These are phyloP conservation scores for Chlorociboria aeruginascens DNA, from an alignment of 495 filamentous ascomycete genomes.

Conservation along the genomic window DNA sequence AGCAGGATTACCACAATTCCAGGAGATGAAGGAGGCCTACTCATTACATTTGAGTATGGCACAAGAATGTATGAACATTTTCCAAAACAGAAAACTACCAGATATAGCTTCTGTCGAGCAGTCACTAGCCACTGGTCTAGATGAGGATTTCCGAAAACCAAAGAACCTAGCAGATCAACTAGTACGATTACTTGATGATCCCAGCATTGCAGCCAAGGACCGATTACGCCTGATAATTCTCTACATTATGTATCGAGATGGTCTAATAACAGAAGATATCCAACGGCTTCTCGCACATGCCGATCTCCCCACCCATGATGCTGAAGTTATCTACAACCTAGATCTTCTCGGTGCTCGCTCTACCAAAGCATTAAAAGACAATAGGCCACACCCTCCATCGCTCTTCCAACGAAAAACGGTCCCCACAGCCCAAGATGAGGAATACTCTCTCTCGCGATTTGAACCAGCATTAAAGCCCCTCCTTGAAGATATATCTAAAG, in stretches of 20 bases:
- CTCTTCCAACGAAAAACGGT: slow-evolving; percentile 52
- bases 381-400: slow-evolving; percentile 46
- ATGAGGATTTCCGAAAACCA: slow-evolving; percentile 84
- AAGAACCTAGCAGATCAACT: slow-evolving; percentile 79
- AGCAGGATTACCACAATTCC: slow-evolving; percentile 85
- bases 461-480: slow-evolving; percentile 63
- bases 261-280: slow-evolving; percentile 78
- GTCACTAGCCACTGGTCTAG: slow-evolving; percentile 78
- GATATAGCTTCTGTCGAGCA: slow-evolving; percentile 81
- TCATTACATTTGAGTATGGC: slow-evolving; percentile 94
- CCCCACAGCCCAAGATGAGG: slow-evolving; percentile 42
- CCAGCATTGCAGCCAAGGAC: slow-evolving; percentile 52
- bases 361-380: slow-evolving; percentile 65
- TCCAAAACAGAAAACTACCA: slow-evolving; percentile 68
- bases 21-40: slow-evolving; percentile 88
- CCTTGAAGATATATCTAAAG: slow-evolving; percentile 61
- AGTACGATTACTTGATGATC: slow-evolving; percentile 77
- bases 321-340: slow-evolving; percentile 61
- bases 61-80: slow-evolving; percentile 92
- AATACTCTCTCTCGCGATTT: slow-evolving; percentile 54
- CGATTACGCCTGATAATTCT: slow-evolving; percentile 73
- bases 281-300: slow-evolving; percentile 77
- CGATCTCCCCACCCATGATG: slow-evolving; percentile 60
- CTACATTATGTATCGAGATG: slow-evolving; percentile 79
- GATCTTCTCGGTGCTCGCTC: slow-evolving; percentile 70